A percentile compares a stretch with the other conserved stretches of the same genome.
Evolutionary conservation across 768 basidiomycete genomes (phyloP).

Genomic region (Russula virescens): DNA sequence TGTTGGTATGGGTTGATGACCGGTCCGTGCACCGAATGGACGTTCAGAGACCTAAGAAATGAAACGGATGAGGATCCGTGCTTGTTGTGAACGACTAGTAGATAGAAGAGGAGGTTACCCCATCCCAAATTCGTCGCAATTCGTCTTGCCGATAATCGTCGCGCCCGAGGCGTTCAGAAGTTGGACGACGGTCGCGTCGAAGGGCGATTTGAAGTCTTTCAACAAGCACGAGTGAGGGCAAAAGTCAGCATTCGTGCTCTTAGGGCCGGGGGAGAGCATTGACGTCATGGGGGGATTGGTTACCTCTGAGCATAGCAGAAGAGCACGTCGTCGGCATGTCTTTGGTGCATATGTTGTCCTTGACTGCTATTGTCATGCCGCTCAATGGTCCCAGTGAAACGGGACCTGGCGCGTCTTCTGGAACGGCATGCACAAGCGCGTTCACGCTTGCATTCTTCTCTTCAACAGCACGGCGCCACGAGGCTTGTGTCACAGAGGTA

Average conservation of each 20-base stretch:
- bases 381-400: conserved; percentile 30
- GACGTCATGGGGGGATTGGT: not conserved
- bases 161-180: conserved; percentile 60
- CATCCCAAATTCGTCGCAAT: conserved; percentile 99
- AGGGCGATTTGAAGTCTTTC: conserved; percentile 69
- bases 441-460: conserved; percentile 42
- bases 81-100: not conserved
- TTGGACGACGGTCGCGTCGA: conserved; percentile 79
- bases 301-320: conserved; percentile 67
- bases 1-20: conserved; percentile 68
- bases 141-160: conserved; percentile 78
- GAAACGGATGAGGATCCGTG: not conserved
- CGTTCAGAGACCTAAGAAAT: conserved; percentile 62
- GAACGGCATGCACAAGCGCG: conserved; percentile 42
- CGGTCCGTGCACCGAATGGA: conserved; percentile 66
- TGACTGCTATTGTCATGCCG: conserved; percentile 60
- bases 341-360: conserved; percentile 80
- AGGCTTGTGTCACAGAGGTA: not conserved
- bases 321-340: conserved; percentile 69
- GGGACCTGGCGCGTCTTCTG: conserved; percentile 1
- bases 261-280: not conserved
- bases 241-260: not conserved
- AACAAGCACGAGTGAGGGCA: too few relatives aligned
- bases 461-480: conserved; percentile 18
- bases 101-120: conserved; percentile 49